A percentile compares a stretch with the other conserved stretches of the same genome.
Conservation (phyloP, 805 yeast genomes). For the Torulaspora delbrueckii region DNA sequence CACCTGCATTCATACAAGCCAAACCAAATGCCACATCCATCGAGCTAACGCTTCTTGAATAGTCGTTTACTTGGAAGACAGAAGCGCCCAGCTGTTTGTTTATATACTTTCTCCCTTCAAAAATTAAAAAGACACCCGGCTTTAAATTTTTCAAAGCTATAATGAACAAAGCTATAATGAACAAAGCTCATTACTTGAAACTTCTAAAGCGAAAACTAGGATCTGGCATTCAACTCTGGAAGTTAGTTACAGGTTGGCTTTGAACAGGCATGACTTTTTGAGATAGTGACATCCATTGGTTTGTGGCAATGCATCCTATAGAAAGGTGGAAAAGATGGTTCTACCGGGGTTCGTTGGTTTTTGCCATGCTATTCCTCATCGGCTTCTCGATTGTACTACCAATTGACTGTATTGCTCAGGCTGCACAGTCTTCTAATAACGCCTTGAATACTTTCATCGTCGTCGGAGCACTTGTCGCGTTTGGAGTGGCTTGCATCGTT, state of each 20-base stretch:
- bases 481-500: conserved; percentile 46
- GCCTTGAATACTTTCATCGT: conserved; percentile 81
- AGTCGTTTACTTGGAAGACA: too few relatives aligned
- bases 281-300: not conserved
- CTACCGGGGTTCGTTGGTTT: conserved; percentile 16
- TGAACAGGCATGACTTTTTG: not conserved
- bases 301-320: conserved; percentile 2
- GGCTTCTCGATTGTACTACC: conserved; percentile 71
- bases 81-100: not conserved
- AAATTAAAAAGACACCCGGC: not conserved
- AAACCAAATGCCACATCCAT: too few relatives aligned
- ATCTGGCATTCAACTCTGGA: not conserved
- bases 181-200: not conserved
- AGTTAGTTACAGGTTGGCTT: not conserved
- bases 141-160: not conserved
- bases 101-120: not conserved
- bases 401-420: conserved; percentile 67
- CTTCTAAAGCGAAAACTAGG: not conserved
- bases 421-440: conserved; percentile 49
- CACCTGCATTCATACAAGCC: too few relatives aligned
- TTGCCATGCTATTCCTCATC: conserved; percentile 37
- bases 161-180: not conserved
- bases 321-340: conserved; percentile 15
- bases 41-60: not conserved
- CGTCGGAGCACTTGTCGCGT: conserved; percentile 61